phyloP scores from a whole-genome alignment of 1,139 yeast species.

The Nakaseomyces sp. region DNA sequence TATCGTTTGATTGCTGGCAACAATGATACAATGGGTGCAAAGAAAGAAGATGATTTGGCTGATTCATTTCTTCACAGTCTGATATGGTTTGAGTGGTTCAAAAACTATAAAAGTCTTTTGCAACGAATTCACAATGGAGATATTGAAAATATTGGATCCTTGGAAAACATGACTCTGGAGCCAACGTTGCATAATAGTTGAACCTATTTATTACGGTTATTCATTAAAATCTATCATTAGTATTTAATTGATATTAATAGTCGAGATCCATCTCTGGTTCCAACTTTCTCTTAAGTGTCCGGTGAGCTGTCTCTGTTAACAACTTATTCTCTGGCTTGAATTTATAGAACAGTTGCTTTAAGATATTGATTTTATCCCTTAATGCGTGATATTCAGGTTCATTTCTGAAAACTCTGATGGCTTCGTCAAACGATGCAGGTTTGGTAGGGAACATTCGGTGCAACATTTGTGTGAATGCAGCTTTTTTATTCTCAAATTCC shows the following conservation, averaged over 20 bases:
- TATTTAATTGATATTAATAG: background rate
- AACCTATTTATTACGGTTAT: no score
- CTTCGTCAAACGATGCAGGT: conserved; percentile 35
- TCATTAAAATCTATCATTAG: conserved; percentile 5
- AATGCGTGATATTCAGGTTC: conserved; percentile 34
- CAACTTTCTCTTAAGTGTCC: background rate
- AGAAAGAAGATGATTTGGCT: conserved; percentile 52
- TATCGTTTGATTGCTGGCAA: conserved; percentile 10
- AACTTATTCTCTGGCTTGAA: conserved; percentile 13
- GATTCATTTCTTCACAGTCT: conserved; percentile 54
- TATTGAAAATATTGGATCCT: background rate
- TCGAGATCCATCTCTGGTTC: conserved; percentile 20
- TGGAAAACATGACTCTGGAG: no score
- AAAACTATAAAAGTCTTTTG: conserved; percentile 12
- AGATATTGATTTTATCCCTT: conserved; percentile 30
- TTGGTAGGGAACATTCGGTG: conserved; percentile 31
- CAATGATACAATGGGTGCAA: conserved; percentile 18
- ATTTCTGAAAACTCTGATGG: conserved; percentile 28
- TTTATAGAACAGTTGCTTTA: conserved; percentile 15
- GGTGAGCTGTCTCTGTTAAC: background rate
- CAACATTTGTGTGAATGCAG: conserved; percentile 33
- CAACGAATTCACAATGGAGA: background rate
- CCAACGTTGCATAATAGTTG: no score
- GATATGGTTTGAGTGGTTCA: conserved; percentile 42
- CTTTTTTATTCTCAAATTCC: conserved; percentile 32